These are phyloP conservation scores for Bruguiera hainesii DNA, from an alignment of 441 rosid genomes.

Conservation along the genomic window DNA sequence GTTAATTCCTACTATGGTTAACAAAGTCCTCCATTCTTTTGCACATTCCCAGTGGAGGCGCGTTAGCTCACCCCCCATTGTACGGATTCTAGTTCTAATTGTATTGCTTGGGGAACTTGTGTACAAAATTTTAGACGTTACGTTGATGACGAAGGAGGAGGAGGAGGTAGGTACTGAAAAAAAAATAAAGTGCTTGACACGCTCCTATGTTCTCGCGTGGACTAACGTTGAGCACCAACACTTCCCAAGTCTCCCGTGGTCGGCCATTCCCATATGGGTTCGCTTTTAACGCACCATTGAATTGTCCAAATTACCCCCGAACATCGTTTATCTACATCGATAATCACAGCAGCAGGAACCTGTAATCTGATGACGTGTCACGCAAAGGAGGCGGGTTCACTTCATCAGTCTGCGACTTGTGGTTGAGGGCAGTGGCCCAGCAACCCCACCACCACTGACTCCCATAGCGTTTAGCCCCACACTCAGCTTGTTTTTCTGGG, in stretches of 20 bases:
- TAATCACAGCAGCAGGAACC: background rate
- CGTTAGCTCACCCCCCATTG: background rate
- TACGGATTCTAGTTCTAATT: no score
- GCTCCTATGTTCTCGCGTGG: slow-evolving; percentile 15
- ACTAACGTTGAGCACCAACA: background rate
- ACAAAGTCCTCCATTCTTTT: background rate
- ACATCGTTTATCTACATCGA: background rate
- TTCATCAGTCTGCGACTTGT: no score
- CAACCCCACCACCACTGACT: no score
- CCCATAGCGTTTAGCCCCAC: no score
- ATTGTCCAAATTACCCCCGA: slow-evolving; percentile 4
- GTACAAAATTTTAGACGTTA: no score
- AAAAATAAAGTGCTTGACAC: background rate
- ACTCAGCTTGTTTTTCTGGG: no score
- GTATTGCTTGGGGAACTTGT: no score
- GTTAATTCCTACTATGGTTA: background rate
- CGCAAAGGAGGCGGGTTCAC: no score
- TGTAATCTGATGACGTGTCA: no score
- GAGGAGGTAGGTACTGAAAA: background rate
- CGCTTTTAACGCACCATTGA: slow-evolving; percentile 6
- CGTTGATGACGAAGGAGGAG: no score
- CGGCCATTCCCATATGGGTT: slow-evolving; percentile 19
- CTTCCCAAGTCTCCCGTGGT: slow-evolving; percentile 5
- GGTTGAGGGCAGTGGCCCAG: no score
- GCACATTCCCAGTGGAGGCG: background rate